These are phyloP conservation scores for Beauveria bassiana DNA, from an alignment of 2,329 filamentous ascomycete species.

Conservation along the genomic window DNA sequence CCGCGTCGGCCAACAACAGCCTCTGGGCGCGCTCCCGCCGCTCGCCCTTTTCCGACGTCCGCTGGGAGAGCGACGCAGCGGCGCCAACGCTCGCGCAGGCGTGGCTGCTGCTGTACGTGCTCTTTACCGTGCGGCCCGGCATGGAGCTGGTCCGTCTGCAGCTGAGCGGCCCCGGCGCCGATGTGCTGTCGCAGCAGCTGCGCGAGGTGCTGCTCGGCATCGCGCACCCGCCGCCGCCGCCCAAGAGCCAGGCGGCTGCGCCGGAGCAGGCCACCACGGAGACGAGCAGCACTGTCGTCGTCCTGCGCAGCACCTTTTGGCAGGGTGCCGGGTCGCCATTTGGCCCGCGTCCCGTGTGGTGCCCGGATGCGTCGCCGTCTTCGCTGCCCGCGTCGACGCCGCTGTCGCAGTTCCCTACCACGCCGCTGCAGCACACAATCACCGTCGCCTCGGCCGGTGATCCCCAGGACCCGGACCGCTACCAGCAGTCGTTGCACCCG, in stretches of 20 bases:
- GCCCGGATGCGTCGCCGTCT: conserved; percentile 35
- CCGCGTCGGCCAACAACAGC: conserved; percentile 45
- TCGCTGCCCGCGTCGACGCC: conserved; percentile 28
- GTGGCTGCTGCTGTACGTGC: conserved; percentile 45
- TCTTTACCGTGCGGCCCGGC: conserved; percentile 42
- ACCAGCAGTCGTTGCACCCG: conserved; percentile 58
- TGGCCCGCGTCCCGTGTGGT: conserved; percentile 56
- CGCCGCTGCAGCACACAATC: conserved; percentile 39
- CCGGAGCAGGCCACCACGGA: conserved; percentile 15
- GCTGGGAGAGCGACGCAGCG: conserved; percentile 32
- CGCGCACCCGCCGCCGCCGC: conserved; percentile 36
- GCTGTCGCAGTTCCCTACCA: conserved; percentile 39
- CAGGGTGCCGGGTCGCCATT: conserved; percentile 62
- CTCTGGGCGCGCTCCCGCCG: conserved; percentile 49
- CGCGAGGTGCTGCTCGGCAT: conserved; percentile 41
- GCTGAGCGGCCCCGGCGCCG: conserved; percentile 31
- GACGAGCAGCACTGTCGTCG: conserved; percentile 29
- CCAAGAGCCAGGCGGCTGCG: conserved; percentile 19
- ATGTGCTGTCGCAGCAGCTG: conserved; percentile 31
- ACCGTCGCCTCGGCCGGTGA: conserved; percentile 32
- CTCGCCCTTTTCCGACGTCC: conserved; percentile 37
- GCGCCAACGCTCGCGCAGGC: conserved; percentile 40
- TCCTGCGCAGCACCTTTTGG: conserved; percentile 56
- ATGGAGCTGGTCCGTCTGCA: conserved; percentile 42
- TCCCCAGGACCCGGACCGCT: conserved; percentile 31